Evolutionary conservation across 352 stramenopile species (phyloP).

Genomic region (Globisporangium acanthophoron): DNA sequence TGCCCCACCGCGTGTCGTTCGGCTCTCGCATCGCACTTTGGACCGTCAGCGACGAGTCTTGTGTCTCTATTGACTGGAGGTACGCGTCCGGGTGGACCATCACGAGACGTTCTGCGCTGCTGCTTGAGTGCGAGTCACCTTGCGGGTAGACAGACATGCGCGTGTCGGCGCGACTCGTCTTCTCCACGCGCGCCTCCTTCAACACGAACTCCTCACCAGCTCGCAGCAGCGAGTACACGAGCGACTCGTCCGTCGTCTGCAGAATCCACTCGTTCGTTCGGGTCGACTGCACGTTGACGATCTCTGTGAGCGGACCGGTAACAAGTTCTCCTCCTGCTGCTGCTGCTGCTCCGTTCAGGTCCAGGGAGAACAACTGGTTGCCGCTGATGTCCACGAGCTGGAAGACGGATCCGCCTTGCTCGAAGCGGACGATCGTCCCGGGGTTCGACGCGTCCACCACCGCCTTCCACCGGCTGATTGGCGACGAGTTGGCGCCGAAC

Average conservation of each 20-base stretch:
- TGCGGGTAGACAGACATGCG: conserved; percentile 26
- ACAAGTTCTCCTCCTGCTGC: conserved; percentile 4
- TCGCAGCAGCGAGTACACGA: conserved; percentile 29
- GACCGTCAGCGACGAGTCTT: conserved; percentile 3
- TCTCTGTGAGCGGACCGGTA: conserved; percentile 7
- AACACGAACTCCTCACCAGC: conserved; percentile 24
- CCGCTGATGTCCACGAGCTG: conserved; percentile 43
- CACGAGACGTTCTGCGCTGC: not conserved
- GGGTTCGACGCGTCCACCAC: conserved; percentile 17
- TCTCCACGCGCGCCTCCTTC: conserved; percentile 17
- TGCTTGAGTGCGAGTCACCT: not conserved
- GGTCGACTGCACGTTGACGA: conserved; percentile 35
- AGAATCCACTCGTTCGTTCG: conserved; percentile 42
- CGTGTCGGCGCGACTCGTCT: conserved; percentile 14
- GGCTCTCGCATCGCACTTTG: conserved; percentile 21
- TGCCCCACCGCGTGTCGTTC: conserved; percentile 9
- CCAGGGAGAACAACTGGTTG: conserved; percentile 42
- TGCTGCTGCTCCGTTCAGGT: conserved; percentile 20
- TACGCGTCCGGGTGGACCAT: conserved; percentile 46
- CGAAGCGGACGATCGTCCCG: conserved; percentile 35
- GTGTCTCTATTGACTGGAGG: conserved; percentile 24
- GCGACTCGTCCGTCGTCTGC: conserved; percentile 29
- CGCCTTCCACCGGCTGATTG: conserved; percentile 17
- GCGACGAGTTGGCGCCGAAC: conserved; percentile 21
- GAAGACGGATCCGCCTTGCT: conserved; percentile 46